Percentiles rank a stretch among this genome's conserved stretches.
phyloP scores from a whole-genome alignment of 1,284 basidiomycete species.

The Xanthoconium separans region DNA sequence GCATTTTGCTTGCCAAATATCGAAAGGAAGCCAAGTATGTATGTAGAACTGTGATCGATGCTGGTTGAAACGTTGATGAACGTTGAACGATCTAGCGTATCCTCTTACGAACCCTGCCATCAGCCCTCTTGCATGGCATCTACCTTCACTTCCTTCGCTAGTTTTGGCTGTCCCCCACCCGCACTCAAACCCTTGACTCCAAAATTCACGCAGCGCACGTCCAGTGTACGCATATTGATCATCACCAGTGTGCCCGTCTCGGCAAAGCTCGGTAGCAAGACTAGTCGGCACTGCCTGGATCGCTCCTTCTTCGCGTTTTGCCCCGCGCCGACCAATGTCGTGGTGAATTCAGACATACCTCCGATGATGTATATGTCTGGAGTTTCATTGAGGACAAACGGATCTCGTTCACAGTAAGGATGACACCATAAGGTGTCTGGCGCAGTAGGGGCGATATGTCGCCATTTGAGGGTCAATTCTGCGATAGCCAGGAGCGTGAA shows the following conservation, averaged over 20 bases:
- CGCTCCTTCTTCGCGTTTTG: conserved; percentile 29
- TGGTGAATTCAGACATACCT: conserved; percentile 84
- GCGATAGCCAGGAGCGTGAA: conserved; percentile 73
- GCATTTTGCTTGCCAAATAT: no score
- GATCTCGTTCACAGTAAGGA: conserved; percentile 86
- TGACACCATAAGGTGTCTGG: conserved; percentile 99
- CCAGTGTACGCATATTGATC: conserved; percentile 53
- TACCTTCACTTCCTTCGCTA: neutral
- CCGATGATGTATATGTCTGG: conserved; percentile 94
- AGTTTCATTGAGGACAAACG: conserved; percentile 82
- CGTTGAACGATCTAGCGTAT: neutral
- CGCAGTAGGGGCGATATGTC: conserved; percentile 95
- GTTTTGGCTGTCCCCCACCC: conserved; percentile 13
- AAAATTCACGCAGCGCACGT: conserved; percentile 41
- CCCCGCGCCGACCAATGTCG: conserved; percentile 54
- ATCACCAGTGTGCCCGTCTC: conserved; percentile 61
- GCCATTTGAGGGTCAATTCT: conserved; percentile 84
- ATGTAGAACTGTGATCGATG: neutral
- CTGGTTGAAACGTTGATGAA: neutral
- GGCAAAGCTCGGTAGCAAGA: conserved; percentile 85
- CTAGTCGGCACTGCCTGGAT: conserved; percentile 62
- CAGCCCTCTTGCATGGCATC: conserved; percentile 28
- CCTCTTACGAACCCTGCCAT: neutral
- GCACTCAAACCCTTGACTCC: conserved; percentile 27
- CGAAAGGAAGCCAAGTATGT: no score